Evolutionary conservation across 2,329 filamentous ascomycete genomes (phyloP).

Genomic region (Aspergillus spinulosporus): DNA sequence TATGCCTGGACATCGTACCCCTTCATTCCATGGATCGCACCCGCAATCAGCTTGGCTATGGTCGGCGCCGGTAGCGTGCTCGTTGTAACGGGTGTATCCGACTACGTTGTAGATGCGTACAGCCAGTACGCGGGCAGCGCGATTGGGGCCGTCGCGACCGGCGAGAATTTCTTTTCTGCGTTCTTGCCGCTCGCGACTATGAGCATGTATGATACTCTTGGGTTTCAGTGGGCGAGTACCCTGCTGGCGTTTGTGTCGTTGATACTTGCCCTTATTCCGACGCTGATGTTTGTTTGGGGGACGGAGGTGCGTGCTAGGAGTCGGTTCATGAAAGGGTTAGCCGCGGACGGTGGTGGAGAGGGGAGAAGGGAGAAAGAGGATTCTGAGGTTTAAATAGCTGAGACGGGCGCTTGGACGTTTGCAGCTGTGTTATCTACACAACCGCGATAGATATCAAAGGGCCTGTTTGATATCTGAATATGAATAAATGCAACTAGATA

Average conservation of each 20-base stretch:
- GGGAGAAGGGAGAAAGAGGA: too few species aligned
- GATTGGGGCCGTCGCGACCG: slow-evolving; percentile 47
- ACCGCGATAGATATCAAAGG: too few species aligned
- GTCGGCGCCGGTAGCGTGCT: slow-evolving; percentile 45
- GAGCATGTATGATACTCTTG: slow-evolving; percentile 38
- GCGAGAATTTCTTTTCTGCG: slow-evolving; percentile 46
- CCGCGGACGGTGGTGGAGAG: background rate
- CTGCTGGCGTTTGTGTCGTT: slow-evolving; percentile 43
- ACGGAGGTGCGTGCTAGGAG: slow-evolving; percentile 30
- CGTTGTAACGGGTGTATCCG: slow-evolving; percentile 50
- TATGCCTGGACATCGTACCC: slow-evolving; percentile 40
- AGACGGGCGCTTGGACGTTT: too few species aligned
- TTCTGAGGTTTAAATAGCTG: too few species aligned
- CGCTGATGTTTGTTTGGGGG: slow-evolving; percentile 41
- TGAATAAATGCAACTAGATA: too few species aligned
- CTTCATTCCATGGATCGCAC: slow-evolving; percentile 38
- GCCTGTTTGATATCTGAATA: too few species aligned
- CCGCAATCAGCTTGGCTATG: slow-evolving; percentile 35
- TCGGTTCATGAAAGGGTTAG: slow-evolving; percentile 23
- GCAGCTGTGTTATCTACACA: too few species aligned
- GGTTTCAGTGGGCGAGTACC: slow-evolving; percentile 43
- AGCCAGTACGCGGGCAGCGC: slow-evolving; percentile 50
- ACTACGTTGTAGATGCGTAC: slow-evolving; percentile 54
- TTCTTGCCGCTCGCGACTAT: slow-evolving; percentile 46
- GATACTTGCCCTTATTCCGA: slow-evolving; percentile 34